phyloP scores from a whole-genome alignment of 2,329 filamentous ascomycete genomes.

The Cordyceps sp. region DNA sequence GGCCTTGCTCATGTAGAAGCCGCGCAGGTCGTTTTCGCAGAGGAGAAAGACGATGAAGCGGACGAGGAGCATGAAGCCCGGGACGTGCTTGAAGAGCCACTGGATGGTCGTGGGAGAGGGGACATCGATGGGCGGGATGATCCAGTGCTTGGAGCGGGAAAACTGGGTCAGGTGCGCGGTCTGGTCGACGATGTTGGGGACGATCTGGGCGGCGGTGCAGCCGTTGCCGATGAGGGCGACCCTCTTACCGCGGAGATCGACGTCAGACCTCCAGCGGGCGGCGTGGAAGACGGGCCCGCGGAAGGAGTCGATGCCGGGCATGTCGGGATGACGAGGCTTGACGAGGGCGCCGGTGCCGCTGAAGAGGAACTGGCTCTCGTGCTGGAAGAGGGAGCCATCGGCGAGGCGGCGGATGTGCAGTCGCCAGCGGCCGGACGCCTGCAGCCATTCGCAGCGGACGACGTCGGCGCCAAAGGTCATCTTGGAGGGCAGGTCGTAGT shows the following conservation, averaged over 20 bases:
- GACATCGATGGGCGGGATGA: constrained; percentile 15
- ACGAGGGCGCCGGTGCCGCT: constrained; percentile 17
- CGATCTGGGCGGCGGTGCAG: constrained; percentile 35
- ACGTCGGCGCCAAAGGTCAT: constrained; percentile 22
- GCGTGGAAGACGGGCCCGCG: constrained; percentile 36
- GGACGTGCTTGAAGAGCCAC: constrained; percentile 27
- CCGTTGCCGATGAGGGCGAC: constrained; percentile 39
- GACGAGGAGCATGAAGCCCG: constrained; percentile 23
- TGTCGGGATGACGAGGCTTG: constrained; percentile 17
- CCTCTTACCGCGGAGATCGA: constrained; percentile 28
- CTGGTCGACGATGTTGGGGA: constrained; percentile 23
- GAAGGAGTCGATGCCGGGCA: constrained; percentile 33
- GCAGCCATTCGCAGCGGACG: constrained; percentile 20
- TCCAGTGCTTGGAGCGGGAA: constrained; percentile 25
- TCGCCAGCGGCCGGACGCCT: constrained; percentile 16
- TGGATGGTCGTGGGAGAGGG: constrained; percentile 5
- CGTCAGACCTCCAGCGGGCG: constrained; percentile 33
- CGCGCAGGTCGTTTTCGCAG: constrained; percentile 13
- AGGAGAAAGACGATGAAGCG: constrained; percentile 23
- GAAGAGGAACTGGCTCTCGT: constrained; percentile 24
- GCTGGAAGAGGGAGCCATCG: constrained; percentile 8
- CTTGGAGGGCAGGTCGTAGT: constrained; percentile 21
- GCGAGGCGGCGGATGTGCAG: constrained; percentile 11
- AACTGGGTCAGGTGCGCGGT: constrained; percentile 22
- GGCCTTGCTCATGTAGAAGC: constrained; percentile 22